These are phyloP conservation scores for Mycogone perniciosa DNA, from an alignment of 2,329 filamentous ascomycete genomes.

Conservation along the genomic window DNA sequence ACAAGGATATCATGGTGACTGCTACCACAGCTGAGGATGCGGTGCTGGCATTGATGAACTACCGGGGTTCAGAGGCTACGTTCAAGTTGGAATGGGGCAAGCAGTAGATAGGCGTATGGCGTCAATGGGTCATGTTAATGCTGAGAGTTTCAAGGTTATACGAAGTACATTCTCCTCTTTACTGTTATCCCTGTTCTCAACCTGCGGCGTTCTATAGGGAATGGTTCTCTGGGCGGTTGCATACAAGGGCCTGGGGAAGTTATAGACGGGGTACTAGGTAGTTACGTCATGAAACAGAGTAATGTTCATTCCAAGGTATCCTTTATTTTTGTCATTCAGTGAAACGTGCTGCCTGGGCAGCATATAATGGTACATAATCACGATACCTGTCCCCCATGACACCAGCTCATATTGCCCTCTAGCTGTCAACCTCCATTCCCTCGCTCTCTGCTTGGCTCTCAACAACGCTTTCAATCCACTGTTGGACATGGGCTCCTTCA, in stretches of 20 bases:
- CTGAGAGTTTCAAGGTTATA: too few relatives aligned
- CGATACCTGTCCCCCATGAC: slow-evolving; percentile 20
- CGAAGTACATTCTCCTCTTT: too few relatives aligned
- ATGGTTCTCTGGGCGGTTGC: neutral
- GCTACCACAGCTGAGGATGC: slow-evolving; percentile 68
- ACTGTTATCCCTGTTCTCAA: neutral
- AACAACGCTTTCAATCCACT: slow-evolving; percentile 73
- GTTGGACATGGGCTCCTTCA: slow-evolving; percentile 80
- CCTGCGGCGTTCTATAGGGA: neutral
- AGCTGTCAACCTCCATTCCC: slow-evolving; percentile 33
- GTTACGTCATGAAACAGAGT: slow-evolving; percentile 9
- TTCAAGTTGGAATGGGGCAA: slow-evolving; percentile 78
- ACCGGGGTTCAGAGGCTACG: slow-evolving; percentile 67
- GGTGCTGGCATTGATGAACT: slow-evolving; percentile 61
- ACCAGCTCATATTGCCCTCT: slow-evolving; percentile 20
- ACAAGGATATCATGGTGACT: slow-evolving; percentile 72
- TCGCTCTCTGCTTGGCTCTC: slow-evolving; percentile 38
- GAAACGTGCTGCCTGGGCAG: slow-evolving; percentile 21
- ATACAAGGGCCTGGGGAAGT: neutral
- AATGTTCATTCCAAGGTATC: slow-evolving; percentile 10
- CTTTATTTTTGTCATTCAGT: slow-evolving; percentile 6
- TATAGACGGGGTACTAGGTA: slow-evolving; percentile 7
- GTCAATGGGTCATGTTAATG: too few relatives aligned
- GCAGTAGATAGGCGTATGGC: slow-evolving; percentile 39
- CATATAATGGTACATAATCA: slow-evolving; percentile 32